Conservation (phyloP, 208 protist genomes). For the Crithidia fasciculata region DNA sequence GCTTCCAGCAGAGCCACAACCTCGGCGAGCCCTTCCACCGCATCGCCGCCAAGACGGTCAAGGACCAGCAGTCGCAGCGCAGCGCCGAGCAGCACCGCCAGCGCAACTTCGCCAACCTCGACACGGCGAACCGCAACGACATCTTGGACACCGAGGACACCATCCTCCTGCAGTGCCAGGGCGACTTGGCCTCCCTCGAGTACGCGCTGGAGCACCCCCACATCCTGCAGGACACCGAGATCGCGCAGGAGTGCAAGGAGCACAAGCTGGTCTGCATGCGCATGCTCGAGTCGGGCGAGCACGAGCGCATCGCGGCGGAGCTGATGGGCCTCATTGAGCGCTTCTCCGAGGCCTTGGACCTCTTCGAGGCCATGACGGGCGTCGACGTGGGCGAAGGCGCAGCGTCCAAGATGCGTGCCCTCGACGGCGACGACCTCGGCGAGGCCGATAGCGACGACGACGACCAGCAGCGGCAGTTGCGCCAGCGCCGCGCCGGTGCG, state of each 20-base stretch:
- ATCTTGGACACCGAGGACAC: constrained; percentile 72
- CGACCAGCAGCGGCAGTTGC: constrained; percentile 59
- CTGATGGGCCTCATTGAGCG: constrained; percentile 88
- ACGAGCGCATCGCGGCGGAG: constrained; percentile 72
- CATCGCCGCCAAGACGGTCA: constrained; percentile 43
- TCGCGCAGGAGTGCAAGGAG: constrained; percentile 80
- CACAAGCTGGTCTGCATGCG: constrained; percentile 86
- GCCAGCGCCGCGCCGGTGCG: constrained; percentile 33
- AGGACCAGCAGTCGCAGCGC: constrained; percentile 36
- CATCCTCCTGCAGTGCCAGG: constrained; percentile 80
- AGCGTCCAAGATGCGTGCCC: constrained; percentile 58
- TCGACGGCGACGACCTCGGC: constrained; percentile 51
- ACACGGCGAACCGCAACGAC: constrained; percentile 56
- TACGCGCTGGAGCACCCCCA: constrained; percentile 87
- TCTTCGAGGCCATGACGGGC: constrained; percentile 90
- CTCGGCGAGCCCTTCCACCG: constrained; percentile 70
- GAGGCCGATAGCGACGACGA: constrained; percentile 85
- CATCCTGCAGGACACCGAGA: constrained; percentile 80
- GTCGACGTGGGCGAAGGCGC: constrained; percentile 82
- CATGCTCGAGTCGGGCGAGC: constrained; percentile 75
- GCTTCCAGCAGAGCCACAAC: constrained; percentile 74
- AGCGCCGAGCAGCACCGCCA: constrained; percentile 20
- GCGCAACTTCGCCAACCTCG: constrained; percentile 43
- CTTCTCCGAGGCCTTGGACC: constrained; percentile 75
- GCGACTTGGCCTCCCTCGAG: constrained; percentile 87